Evolutionary conservation across 768 basidiomycete genomes (phyloP).

Genomic region (Fibroporia radiculosa): DNA sequence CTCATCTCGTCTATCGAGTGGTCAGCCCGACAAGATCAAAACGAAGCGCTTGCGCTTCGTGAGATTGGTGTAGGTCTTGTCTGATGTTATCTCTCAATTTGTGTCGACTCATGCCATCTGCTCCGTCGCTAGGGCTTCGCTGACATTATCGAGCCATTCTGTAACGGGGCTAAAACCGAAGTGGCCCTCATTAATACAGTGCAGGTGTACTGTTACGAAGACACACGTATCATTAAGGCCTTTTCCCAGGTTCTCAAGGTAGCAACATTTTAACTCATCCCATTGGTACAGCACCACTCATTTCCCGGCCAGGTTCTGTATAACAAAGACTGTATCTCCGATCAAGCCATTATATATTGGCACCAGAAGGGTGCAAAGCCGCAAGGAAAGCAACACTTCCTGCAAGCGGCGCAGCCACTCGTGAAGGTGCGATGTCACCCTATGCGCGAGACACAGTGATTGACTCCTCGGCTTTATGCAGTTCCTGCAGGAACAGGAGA

Average conservation of each 20-base stretch:
- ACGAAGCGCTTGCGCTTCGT: constrained; percentile 80
- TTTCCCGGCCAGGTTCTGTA: constrained; percentile 64
- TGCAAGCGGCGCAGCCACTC: constrained; percentile 78
- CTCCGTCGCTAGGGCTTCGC: constrained; percentile 56
- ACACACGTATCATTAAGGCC: constrained; percentile 88
- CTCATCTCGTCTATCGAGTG: constrained; percentile 85
- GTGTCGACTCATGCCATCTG: too few relatives aligned
- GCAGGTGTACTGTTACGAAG: constrained; percentile 94
- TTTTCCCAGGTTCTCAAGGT: constrained; percentile 95
- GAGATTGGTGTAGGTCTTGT: constrained; percentile 68
- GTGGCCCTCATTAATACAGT: constrained; percentile 93
- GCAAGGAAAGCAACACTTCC: constrained; percentile 91
- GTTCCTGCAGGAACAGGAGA: constrained; percentile 89
- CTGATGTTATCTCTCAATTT: background rate
- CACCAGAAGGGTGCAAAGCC: constrained; percentile 94
- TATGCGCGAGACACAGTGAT: background rate
- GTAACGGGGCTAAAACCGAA: constrained; percentile 80
- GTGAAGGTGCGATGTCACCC: constrained; percentile 60
- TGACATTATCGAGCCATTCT: constrained; percentile 86
- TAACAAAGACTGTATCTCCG: constrained; percentile 92
- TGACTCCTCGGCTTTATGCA: constrained; percentile 30
- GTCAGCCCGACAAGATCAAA: constrained; percentile 85
- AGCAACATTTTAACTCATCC: background rate
- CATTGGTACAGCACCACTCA: background rate
- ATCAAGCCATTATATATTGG: constrained; percentile 98